Evolutionary conservation across 2,329 filamentous ascomycete genomes (phyloP), one percentile per base, ranked within the genome.

Genomic region (Ophiocordyceps camponoti-floridani): DNA sequence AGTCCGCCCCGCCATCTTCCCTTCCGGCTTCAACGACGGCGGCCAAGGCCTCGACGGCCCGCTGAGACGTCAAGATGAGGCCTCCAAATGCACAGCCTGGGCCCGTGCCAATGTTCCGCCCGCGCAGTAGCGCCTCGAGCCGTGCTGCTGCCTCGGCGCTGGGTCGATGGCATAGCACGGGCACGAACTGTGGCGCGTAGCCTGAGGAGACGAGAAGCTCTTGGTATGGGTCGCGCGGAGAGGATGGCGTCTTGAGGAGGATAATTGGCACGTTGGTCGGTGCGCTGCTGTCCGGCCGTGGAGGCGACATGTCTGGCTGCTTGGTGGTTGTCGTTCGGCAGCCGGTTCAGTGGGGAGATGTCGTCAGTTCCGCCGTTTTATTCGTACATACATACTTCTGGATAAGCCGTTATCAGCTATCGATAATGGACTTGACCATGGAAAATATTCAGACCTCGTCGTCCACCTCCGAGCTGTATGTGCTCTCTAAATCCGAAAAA

Each of bases 51-150:
- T 91, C 85, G 2, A 91, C 84, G 1, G 85, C 83, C 43, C 84
- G 73, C 58, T 91, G 85, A 8, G 82, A 88, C 2, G 84, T 91
- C 56, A 91, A 89, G 43, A 91, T 79, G 47, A 89, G 63, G n/a
- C 82, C 84, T 5, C 83, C 82, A 54, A 84, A 89, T 13, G 62
- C 53, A 38, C 59, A 58, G 2, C 56, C 61, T 1, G 54, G 38
- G 0, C 43, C 44, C n/a, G 47, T 48, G 41, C 64, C 63, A 47
- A 79, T 69, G 14, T 54, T 50, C 23, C 57, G 61, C 1, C 55
- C 50, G 10, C 53, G 55, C 10, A 88, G 67, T 14, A 77, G 56
- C 3, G 59, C 54, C 28, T 65, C 65, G 19, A 87, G 61, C 40
- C 62, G 61, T 27, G 62, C 57, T 52, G 85, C 62, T 1, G 79